Conservation (phyloP, 2,329 filamentous ascomycete species). For the Pseudogymnoascus sp. region DNA sequence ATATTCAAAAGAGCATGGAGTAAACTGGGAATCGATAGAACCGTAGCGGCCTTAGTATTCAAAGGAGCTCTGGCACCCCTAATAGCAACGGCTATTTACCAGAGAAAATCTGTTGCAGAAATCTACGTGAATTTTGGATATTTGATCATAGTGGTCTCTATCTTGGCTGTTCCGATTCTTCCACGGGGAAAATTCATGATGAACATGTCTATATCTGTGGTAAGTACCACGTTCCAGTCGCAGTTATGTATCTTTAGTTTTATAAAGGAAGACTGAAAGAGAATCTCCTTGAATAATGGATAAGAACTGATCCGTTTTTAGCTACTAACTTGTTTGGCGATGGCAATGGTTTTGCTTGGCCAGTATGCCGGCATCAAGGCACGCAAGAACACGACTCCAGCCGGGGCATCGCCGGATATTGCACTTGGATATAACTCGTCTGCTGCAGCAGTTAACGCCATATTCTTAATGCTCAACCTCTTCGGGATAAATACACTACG, state of each 20-base stretch:
- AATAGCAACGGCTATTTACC: slow-evolving; percentile 18
- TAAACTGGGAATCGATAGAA: slow-evolving; percentile 14
- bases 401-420: slow-evolving; percentile 21
- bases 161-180: slow-evolving; percentile 58
- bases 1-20: slow-evolving; percentile 14
- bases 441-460: slow-evolving; percentile 57
- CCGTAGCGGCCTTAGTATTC: slow-evolving; percentile 19
- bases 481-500: slow-evolving; percentile 58
- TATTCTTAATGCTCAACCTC: slow-evolving; percentile 63
- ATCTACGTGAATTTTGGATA: slow-evolving; percentile 31
- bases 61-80: slow-evolving; percentile 18
- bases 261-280: neutral
- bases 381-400: slow-evolving; percentile 45
- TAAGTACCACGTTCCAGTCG: slow-evolving; percentile 38
- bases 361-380: slow-evolving; percentile 59
- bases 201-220: slow-evolving; percentile 32
- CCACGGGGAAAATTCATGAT: slow-evolving; percentile 67
- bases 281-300: neutral
- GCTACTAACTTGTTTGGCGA: slow-evolving; percentile 40
- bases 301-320: neutral
- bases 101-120: slow-evolving; percentile 15
- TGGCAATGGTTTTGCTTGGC: slow-evolving; percentile 53
- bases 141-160: slow-evolving; percentile 56
- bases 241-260: slow-evolving; percentile 43
- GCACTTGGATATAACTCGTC: slow-evolving; percentile 56